Evolutionary conservation across 2,329 filamentous ascomycete genomes (phyloP).

Genomic region (Aureobasidium sp.): DNA sequence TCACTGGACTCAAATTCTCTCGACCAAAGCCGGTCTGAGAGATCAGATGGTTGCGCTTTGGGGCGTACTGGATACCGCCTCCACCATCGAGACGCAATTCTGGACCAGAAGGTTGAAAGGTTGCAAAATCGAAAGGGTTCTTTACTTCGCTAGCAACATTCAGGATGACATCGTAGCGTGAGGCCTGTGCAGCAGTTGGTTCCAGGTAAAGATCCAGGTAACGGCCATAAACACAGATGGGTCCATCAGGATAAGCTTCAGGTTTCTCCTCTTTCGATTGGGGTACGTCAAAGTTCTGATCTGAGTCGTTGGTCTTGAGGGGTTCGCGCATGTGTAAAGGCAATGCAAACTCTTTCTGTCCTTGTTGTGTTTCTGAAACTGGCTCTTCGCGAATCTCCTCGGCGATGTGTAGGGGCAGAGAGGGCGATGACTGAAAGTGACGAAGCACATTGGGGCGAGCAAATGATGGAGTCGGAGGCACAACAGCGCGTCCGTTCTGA

Average conservation of each 20-base stretch:
- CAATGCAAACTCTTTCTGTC: background rate
- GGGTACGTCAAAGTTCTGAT: constrained; percentile 46
- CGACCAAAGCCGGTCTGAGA: background rate
- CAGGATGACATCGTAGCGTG: constrained; percentile 71
- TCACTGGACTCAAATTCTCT: constrained; percentile 11
- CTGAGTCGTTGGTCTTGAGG: constrained; percentile 18
- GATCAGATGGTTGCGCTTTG: constrained; percentile 17
- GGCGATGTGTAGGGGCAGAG: constrained; percentile 39
- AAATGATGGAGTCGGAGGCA: constrained; percentile 51
- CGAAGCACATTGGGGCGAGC: constrained; percentile 44
- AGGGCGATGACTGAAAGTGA: constrained; percentile 56
- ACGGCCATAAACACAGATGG: constrained; percentile 72
- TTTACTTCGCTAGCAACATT: constrained; percentile 77
- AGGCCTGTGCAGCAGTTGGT: constrained; percentile 67
- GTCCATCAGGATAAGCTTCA: constrained; percentile 73
- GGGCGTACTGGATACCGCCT: constrained; percentile 28
- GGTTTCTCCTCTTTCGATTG: constrained; percentile 61
- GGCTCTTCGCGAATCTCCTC: constrained; percentile 9
- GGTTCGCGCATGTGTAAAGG: background rate
- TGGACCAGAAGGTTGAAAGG: constrained; percentile 23
- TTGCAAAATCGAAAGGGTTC: constrained; percentile 55
- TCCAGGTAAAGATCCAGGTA: constrained; percentile 73
- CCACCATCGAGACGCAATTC: constrained; percentile 26
- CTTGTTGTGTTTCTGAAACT: background rate
- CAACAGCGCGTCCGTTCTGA: constrained; percentile 48